These are phyloP conservation scores for Corylus avellana DNA, from an alignment of 306 rosid genomes.

Conservation along the genomic window DNA sequence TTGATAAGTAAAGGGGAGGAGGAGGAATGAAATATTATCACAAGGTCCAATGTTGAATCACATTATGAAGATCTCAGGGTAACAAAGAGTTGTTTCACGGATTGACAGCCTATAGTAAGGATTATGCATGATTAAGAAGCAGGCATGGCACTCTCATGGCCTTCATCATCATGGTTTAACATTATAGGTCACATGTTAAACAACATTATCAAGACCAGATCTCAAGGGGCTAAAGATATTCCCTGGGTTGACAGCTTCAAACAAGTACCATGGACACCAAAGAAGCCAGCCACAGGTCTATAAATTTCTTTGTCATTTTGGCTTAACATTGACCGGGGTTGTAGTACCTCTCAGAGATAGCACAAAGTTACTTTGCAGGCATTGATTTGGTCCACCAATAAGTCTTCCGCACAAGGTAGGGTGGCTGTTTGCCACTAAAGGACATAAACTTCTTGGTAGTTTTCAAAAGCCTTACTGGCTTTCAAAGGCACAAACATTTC, in stretches of 20 bases:
- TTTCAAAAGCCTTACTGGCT: neutral
- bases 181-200: neutral
- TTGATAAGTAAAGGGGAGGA: too few relatives aligned
- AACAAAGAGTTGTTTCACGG: neutral
- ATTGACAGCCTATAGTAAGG: neutral
- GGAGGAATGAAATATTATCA: neutral
- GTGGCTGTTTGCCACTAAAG: neutral
- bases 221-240: neutral
- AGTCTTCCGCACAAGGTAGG: neutral
- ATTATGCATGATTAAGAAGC: neutral
- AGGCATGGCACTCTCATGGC: neutral
- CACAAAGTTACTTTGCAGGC: neutral
- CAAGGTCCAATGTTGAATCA: neutral
- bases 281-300: neutral
- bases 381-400: neutral
- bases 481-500: neutral
- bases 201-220: neutral
- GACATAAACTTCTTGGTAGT: neutral
- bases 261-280: neutral
- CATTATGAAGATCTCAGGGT: neutral
- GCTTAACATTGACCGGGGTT: neutral
- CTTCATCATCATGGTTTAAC: neutral
- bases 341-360: neutral
- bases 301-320: neutral
- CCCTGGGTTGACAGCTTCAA: neutral